A percentile compares a stretch with the other conserved stretches of the same genome.
These are phyloP conservation scores for Chloris gayana DNA, from an alignment of 176 grass and related monocot genomes.

Conservation along the genomic window DNA sequence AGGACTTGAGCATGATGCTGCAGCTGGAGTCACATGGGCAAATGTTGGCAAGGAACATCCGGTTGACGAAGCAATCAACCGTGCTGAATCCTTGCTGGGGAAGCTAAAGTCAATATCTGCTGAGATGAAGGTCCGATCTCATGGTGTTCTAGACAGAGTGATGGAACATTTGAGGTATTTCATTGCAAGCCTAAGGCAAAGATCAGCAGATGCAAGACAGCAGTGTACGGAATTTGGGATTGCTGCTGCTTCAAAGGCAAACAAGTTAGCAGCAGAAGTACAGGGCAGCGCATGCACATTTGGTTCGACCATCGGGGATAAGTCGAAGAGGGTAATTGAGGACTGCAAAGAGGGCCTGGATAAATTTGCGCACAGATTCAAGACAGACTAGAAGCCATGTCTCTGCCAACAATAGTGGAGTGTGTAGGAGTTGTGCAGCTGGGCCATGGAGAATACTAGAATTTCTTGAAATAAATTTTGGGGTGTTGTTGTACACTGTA, in stretches of 20 bases:
- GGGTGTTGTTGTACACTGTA: neutral
- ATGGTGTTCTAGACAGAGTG: slow-evolving; percentile 52
- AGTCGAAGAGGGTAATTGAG: slow-evolving; percentile 54
- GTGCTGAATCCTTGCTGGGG: slow-evolving; percentile 55
- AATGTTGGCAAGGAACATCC: slow-evolving; percentile 64
- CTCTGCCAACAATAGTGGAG: slow-evolving; percentile 12
- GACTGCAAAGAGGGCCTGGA: slow-evolving; percentile 80
- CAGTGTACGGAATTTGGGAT: slow-evolving; percentile 27
- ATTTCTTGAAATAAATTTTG: slow-evolving; percentile 38
- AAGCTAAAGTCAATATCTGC: slow-evolving; percentile 59
- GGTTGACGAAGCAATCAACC: slow-evolving; percentile 50
- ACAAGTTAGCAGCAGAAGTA: slow-evolving; percentile 40
- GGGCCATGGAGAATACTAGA: neutral
- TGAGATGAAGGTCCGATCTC: slow-evolving; percentile 57
- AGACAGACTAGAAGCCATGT: slow-evolving; percentile 39
- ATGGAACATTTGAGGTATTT: slow-evolving; percentile 69
- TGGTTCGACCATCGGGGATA: slow-evolving; percentile 28
- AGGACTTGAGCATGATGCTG: slow-evolving; percentile 66
- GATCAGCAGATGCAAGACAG: slow-evolving; percentile 35
- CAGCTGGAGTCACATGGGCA: slow-evolving; percentile 74
- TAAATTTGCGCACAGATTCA: slow-evolving; percentile 81
- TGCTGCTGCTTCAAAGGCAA: slow-evolving; percentile 46
- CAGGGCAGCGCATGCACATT: slow-evolving; percentile 30
- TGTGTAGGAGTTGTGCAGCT: neutral
- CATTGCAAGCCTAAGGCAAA: slow-evolving; percentile 62